Base-by-base conservation (phyloP, 306 rosid species). In the Alnus glutinosa region DNA sequence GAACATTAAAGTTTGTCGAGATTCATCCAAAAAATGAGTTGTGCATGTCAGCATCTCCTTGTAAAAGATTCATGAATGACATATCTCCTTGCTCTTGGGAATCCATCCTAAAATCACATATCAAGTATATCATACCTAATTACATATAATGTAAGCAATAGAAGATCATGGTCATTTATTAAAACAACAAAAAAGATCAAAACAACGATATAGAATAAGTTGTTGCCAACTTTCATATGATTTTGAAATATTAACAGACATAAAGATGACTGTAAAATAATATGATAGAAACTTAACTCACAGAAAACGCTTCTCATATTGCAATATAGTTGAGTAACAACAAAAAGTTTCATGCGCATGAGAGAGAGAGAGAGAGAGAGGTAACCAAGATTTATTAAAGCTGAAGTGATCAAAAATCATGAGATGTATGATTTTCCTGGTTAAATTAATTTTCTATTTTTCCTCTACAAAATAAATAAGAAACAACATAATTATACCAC, bases 391-490 rank as follows among this genome's bases (percentile, higher is more conserved):
- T 70, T 83, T 83, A 70, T 83, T 61, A 34, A 30, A 28, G 62
- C 57, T 61, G 59, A 61, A 70, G 78, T 37, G 36, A 23, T 23
- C 0, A 0, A 71, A 54, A 72, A 66, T 67, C 62, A 77, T 79
- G 79, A 30, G 82, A 80, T 75, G 70, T 79, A 82, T 39, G 49
- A 81, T 79, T 84, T 77, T 83, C 83, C 70, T 62, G 74, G 79
- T 81, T 85, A 79, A 79, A 77, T 85, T 80, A 83, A 78, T 71
- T 83, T 71, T 75, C 54, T 84, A 75, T 75, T 85, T 79, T 70
- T 74, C 69, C 63, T 44, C 80, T 36, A 75, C 76, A 83, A 72
- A 83, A 55, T 72, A 57, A 78, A 74, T 46, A 9, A 76, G 76
- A 86, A 87, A 77, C 82, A 69, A 67, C 63, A 51, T 78, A 83